A percentile compares a stretch with the other conserved stretches of the same genome.
phyloP scores from a whole-genome alignment of 345 rosid species.

The Melaleuca quinquenervia region DNA sequence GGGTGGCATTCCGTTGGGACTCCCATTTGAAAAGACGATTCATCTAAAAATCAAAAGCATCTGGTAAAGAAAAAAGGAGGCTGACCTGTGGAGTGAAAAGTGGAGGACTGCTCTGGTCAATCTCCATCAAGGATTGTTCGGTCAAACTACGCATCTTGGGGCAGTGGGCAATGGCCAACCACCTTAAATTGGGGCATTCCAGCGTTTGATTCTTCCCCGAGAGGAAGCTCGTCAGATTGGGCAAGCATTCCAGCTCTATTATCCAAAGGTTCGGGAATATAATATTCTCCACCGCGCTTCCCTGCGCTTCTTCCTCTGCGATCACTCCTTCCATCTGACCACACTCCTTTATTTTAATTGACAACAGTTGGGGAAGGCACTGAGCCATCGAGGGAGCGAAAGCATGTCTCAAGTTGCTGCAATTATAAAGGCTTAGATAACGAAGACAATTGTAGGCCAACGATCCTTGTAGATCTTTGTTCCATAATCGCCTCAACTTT shows the following conservation, averaged over 20 bases:
- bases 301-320: neutral
- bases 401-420: neutral
- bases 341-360: neutral
- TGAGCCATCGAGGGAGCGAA: neutral
- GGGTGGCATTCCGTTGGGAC: too few relatives aligned
- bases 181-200: rapidly evolving
- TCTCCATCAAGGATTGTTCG: neutral
- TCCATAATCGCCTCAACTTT: neutral
- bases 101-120: neutral
- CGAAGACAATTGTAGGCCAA: rapidly evolving
- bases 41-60: neutral
- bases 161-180: neutral
- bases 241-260: neutral
- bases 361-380: rapidly evolving
- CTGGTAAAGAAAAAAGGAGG: neutral
- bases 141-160: neutral
- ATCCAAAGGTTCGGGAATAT: rapidly evolving
- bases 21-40: too few relatives aligned
- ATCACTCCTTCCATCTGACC: neutral
- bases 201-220: neutral
- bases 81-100: neutral
- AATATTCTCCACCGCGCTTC: rapidly evolving
- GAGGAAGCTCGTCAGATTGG: neutral
- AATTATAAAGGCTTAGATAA: neutral
- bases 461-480: neutral